Evolutionary conservation across 306 rosid genomes (phyloP).

Genomic region (Quercus engelmannii): DNA sequence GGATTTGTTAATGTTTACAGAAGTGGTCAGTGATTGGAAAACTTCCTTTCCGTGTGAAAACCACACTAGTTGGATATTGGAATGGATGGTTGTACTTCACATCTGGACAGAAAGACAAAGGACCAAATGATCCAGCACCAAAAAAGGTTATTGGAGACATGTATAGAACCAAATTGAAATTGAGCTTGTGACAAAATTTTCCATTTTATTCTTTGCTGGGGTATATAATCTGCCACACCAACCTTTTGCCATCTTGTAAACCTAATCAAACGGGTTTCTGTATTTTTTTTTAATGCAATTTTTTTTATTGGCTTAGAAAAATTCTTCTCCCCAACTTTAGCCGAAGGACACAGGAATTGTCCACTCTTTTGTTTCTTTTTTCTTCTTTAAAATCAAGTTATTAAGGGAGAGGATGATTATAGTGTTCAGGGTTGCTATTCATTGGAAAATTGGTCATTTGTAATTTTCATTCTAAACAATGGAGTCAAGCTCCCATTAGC

Average conservation of each 20-base stretch:
- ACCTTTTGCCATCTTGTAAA: not conserved
- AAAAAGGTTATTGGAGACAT: constrained; percentile 76
- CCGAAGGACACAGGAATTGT: not conserved
- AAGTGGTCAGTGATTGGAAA: constrained; percentile 86
- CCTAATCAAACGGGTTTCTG: not conserved
- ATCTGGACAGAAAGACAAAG: constrained; percentile 89
- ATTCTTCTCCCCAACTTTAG: not conserved
- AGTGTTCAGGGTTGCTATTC: too few species aligned
- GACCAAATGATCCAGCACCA: constrained; percentile 80
- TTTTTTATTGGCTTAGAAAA: not conserved
- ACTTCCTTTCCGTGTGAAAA: constrained; percentile 86
- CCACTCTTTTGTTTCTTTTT: not conserved
- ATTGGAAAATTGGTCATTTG: too few species aligned
- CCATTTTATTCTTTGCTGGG: not conserved
- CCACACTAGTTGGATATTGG: constrained; percentile 83
- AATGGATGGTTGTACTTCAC: constrained; percentile 91
- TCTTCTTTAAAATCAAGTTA: not conserved
- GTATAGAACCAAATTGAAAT: constrained; percentile 76
- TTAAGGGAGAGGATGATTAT: not conserved
- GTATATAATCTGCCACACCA: not conserved
- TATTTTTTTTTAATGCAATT: not conserved
- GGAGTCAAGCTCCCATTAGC: too few species aligned
- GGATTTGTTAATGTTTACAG: constrained; percentile 40
- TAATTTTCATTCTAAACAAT: too few species aligned
- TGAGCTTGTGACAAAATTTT: constrained; percentile 37